These are phyloP conservation scores for Xylariaceae sp. DNA, from an alignment of 2,329 filamentous ascomycete species.

Conservation along the genomic window DNA sequence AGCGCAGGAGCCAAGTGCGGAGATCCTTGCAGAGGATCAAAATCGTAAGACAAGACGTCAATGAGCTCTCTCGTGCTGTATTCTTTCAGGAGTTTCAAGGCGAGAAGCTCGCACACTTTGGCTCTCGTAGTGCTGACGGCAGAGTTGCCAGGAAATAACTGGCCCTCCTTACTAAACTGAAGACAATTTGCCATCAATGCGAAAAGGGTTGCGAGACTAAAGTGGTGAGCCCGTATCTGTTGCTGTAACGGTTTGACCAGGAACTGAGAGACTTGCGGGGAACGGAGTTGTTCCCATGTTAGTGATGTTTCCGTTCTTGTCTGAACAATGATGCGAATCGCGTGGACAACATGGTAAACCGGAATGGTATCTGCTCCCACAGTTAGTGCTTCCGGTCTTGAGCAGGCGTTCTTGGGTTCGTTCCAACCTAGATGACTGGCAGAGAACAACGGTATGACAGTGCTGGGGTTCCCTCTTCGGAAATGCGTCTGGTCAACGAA, in stretches of 20 bases:
- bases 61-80: conserved; percentile 86
- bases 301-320: conserved; percentile 85
- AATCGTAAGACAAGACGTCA: conserved; percentile 91
- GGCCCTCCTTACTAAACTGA: conserved; percentile 84
- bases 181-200: conserved; percentile 89
- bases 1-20: conserved; percentile 41
- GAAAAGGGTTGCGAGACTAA: conserved; percentile 81
- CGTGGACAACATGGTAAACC: conserved; percentile 84
- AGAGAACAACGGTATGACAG: conserved; percentile 70
- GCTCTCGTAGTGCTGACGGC: conserved; percentile 80
- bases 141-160: conserved; percentile 75
- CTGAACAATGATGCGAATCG: conserved; percentile 78
- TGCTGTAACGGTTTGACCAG: conserved; percentile 93
- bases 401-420: neutral
- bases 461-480: conserved; percentile 25
- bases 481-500: conserved; percentile 37
- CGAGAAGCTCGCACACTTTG: conserved; percentile 83
- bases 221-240: conserved; percentile 76
- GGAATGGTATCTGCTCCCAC: conserved; percentile 65
- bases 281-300: conserved; percentile 90
- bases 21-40: conserved; percentile 83
- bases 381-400: conserved; percentile 5
- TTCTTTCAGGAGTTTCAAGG: conserved; percentile 84
- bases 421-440: conserved; percentile 65
- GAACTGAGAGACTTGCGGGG: conserved; percentile 94